Evolutionary conservation across 2,329 filamentous ascomycete species (phyloP), one percentile per base, ranked within the genome.

Genomic region (Emericellopsis cladophorae): DNA sequence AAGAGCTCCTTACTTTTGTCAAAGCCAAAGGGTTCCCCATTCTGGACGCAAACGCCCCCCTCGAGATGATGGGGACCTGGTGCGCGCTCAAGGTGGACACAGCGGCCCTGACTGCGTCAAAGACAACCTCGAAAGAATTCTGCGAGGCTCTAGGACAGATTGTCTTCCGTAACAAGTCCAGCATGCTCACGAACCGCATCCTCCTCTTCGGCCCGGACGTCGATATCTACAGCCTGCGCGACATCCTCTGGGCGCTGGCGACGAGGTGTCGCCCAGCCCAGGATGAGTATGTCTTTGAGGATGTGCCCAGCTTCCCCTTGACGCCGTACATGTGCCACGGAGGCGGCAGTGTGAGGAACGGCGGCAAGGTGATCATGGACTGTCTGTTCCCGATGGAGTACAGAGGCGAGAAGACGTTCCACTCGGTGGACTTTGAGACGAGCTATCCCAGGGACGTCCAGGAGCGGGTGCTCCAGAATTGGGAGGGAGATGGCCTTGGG

Each of bases 71-170:
- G 42, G 66, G 65, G 0, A 70, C 62, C 1, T 73, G 69, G 68
- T 58, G 59, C 0, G 66, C 56, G 0, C 47, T 81, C 49, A 67
- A 76, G 43, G 67, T 79, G 18, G 76, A 81, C 50, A 72, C 67
- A 2, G 58, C 64, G 6, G 71, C 71, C 49, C 63, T 81, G 8
- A 68, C 70, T 24, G 62, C 66, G 8, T 67, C 76, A 65, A 68
- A 76, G 36, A 70, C 67, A 14, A 70, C 52, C 1, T 41, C 61
- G 0, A 45, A 53, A 15, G 58, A 61, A 0, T 61, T 73, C 36
- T 55, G 55, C 38, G 53, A 56, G 35, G 49, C 49, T 18, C 49
- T 72, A 10, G 68, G 66, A 1, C 57, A 69, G 33, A 15, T 68
- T 2, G 50, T 70, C 5, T 67, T 61, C 49, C 49, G 52, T 31